Percentiles rank a stretch among this genome's conserved stretches.
Evolutionary conservation across 768 basidiomycete genomes (phyloP).

Genomic region (Rubroboletus satanas): DNA sequence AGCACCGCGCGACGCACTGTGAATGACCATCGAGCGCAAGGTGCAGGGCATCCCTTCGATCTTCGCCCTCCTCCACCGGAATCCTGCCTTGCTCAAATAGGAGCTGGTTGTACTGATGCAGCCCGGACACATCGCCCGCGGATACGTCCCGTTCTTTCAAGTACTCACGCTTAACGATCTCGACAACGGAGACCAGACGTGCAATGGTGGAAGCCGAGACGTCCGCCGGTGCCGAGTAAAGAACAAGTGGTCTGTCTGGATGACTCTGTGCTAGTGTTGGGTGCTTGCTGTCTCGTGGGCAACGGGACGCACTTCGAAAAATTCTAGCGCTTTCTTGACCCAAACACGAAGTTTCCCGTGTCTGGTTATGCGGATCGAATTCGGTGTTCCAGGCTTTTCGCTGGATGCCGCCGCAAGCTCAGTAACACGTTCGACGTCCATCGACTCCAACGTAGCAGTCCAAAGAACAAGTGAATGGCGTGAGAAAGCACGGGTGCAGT

Average conservation of each 20-base stretch:
- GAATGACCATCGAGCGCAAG: slow-evolving; percentile 55
- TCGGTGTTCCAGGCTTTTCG: slow-evolving; percentile 11
- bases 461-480: slow-evolving; percentile 6
- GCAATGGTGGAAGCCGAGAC: slow-evolving; percentile 43
- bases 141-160: slow-evolving; percentile 47
- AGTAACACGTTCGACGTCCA: slow-evolving; percentile 12
- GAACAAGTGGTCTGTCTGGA: slow-evolving; percentile 44
- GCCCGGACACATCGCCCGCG: slow-evolving; percentile 44
- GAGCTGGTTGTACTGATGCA: slow-evolving; percentile 78
- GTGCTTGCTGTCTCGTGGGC: not conserved
- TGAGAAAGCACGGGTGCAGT: slow-evolving; percentile 11
- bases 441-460: slow-evolving; percentile 1
- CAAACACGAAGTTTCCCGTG: slow-evolving; percentile 53
- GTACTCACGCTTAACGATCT: slow-evolving; percentile 84
- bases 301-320: slow-evolving; percentile 44
- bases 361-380: slow-evolving; percentile 50
- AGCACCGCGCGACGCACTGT: slow-evolving; percentile 42
- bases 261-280: slow-evolving; percentile 38
- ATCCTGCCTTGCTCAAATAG: slow-evolving; percentile 38
- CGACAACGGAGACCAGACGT: slow-evolving; percentile 70
- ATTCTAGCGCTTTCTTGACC: slow-evolving; percentile 51
- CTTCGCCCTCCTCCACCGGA: slow-evolving; percentile 34
- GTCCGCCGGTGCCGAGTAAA: slow-evolving; percentile 55
- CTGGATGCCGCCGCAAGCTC: slow-evolving; percentile 3
- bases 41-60: slow-evolving; percentile 23